phyloP scores from a whole-genome alignment of 2,329 filamentous ascomycete species.

The Colletotrichum sp. region DNA sequence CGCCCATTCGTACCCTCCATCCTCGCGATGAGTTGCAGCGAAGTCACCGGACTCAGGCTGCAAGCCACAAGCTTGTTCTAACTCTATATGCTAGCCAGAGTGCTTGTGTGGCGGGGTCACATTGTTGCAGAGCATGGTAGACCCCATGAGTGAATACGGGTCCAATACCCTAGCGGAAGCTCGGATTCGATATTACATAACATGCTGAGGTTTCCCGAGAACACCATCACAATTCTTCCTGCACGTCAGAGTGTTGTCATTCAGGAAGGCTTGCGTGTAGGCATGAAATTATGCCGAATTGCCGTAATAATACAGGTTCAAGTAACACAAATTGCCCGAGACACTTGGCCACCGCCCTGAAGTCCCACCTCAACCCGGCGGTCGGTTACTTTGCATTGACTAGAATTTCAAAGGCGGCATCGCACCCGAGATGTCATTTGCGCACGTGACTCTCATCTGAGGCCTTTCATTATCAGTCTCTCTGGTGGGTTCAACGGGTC shows the following conservation, averaged over 20 bases:
- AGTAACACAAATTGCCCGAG: not conserved
- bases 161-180: not conserved
- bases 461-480: not conserved
- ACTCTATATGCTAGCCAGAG: not conserved
- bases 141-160: not conserved
- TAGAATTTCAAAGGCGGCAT: not conserved
- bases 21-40: not conserved
- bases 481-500: not conserved
- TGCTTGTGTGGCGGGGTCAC: not conserved
- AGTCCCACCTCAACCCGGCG: not conserved
- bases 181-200: not conserved
- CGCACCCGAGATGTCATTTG: too few species aligned
- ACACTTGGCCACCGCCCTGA: not conserved
- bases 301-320: not conserved
- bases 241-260: not conserved
- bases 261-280: not conserved
- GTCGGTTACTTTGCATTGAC: not conserved
- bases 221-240: not conserved
- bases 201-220: not conserved
- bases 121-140: not conserved
- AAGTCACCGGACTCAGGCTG: not conserved
- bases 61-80: not conserved
- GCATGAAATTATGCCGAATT: not conserved
- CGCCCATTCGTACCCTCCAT: not conserved
- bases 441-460: not conserved